Base-by-base conservation (phyloP, 495 filamentous ascomycete species). In the Penicillium atrosanguineum region DNA sequence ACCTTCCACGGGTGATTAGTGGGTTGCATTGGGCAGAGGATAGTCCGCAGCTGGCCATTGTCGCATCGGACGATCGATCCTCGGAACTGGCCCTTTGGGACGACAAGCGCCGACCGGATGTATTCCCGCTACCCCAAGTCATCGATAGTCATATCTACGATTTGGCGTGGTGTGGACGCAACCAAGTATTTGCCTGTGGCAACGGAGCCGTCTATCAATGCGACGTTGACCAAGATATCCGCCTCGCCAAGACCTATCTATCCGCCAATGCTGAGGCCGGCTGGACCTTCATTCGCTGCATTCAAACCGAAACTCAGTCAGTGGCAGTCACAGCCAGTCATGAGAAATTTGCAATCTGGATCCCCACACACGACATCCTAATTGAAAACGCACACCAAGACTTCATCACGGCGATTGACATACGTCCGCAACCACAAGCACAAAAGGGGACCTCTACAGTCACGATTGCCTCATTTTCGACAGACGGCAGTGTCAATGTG, bases 401-500 rank as follows among this genome's bases (percentile, higher is more conserved):
- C 29, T 62, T 67, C 6, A 79, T 82, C 45, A 81, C 79, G 0
- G 70, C 70, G 9, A 69, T 82, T 43, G 73, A 77, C 31, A 60
- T 76, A 18, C 69, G 68, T 25, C 67, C 72, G 28, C 68, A 76
- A 46, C 58, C 42, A 9, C 48, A 63, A 19, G 48, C 63, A 6
- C 50, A 64, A 21, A 57, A 38, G 34, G 41, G 55, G 16, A 66
- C 52, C 36, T 61, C 62, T 15, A 56, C 63, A 0, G 65, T 78
- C 18, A 58, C 72, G 9, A 64, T 81, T 19, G 76, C 72, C 6
- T 76, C 76, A 16, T 75, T 72, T 21, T 78, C 78, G 4, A 57
- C 72, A 15, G 87, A 90, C 60, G 81, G 85, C 34, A 80, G 78
- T 31, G 83, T 90, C 50, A 79, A 80, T 52, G 74, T 90, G 23